Conservation (phyloP, 2,329 filamentous ascomycete species). For the Hymenoscyphus scutula region DNA sequence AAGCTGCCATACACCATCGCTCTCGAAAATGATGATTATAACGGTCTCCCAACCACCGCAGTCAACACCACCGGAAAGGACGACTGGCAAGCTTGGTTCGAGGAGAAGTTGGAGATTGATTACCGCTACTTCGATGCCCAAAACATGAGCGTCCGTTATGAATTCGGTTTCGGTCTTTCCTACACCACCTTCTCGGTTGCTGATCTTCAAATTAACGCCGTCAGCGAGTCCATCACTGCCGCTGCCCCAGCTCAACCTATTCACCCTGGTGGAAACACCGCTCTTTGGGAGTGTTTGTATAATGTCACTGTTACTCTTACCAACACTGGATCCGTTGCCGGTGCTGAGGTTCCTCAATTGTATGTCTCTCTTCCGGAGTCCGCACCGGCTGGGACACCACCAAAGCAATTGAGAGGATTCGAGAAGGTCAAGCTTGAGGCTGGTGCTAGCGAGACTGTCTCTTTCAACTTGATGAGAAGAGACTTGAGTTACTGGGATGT, state of each 20-base stretch:
- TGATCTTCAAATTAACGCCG: constrained; percentile 41
- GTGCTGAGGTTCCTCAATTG: constrained; percentile 66
- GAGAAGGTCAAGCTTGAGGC: constrained; percentile 53
- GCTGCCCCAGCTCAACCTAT: constrained; percentile 8
- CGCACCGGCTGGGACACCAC: constrained; percentile 39
- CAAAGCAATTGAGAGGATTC: constrained; percentile 59
- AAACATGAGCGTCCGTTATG: constrained; percentile 38
- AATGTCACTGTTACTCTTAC: constrained; percentile 57
- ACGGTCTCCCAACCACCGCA: constrained; percentile 53
- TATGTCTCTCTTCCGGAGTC: constrained; percentile 41
- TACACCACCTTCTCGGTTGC: constrained; percentile 76
- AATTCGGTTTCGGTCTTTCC: constrained; percentile 55
- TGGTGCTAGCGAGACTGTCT: constrained; percentile 47
- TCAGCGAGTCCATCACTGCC: constrained; percentile 7
- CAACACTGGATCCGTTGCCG: constrained; percentile 59
- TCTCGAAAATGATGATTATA: constrained; percentile 50
- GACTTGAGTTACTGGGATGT: constrained; percentile 67
- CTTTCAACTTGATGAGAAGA: constrained; percentile 53
- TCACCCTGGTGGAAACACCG: constrained; percentile 23
- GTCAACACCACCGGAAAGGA: constrained; percentile 74
- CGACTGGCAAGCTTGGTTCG: constrained; percentile 56
- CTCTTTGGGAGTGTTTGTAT: constrained; percentile 36
- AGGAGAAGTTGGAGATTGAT: constrained; percentile 49
- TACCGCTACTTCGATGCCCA: constrained; percentile 50
- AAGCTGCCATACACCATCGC: constrained; percentile 71